Base-by-base conservation (phyloP, 768 basidiomycete genomes). In the Ephemerocybe angulata region DNA sequence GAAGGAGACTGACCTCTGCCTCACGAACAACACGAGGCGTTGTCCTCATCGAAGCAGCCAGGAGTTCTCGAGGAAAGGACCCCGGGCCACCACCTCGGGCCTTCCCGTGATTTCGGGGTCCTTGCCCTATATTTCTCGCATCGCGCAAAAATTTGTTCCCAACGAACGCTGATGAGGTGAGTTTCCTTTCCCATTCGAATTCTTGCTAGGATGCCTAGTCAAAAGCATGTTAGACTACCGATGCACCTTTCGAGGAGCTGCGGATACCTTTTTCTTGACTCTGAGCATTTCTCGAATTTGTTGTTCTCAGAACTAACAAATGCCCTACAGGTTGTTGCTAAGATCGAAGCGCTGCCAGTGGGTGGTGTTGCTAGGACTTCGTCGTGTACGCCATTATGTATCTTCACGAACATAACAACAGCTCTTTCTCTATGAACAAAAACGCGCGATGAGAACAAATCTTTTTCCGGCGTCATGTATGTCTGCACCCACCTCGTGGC, bases 211-310 rank as follows among this genome's bases (percentile, higher is more conserved):
- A 77, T 78, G 76, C 53, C 54, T 67, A 70, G 74, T 72, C 71
- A 74, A 43, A 63, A 68, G 76, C 77, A 78, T 78, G 76, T 78
- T 79, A 78, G 76, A 77, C 76, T 78, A 70, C 76, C 74, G 65
- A 78, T 65, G 65, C 69, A 63, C 68, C 69, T 58, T 61, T 54
- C 61, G 28, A 59, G 68, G 71, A 71, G 66, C 62, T 74, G 76
- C 63, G 74, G 76, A 78, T 54, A 73, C 58, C 42, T 51, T 57
- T 59, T 63, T 58, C 64, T 67, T 67, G 69, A 72, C 71, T 70
- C 49, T 50, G 48, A 50, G 29, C 31, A 15, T 35, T 24, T 33
- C n/a, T 21, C 48, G 7, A 28, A 1, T 15, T 17, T 27, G 5
- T 31, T 49, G 27, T 50, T 35, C n/a, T 50, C 6, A 19, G 12